Conservation (phyloP, 441 rosid species). For the Euphorbia schlechtendalii region DNA sequence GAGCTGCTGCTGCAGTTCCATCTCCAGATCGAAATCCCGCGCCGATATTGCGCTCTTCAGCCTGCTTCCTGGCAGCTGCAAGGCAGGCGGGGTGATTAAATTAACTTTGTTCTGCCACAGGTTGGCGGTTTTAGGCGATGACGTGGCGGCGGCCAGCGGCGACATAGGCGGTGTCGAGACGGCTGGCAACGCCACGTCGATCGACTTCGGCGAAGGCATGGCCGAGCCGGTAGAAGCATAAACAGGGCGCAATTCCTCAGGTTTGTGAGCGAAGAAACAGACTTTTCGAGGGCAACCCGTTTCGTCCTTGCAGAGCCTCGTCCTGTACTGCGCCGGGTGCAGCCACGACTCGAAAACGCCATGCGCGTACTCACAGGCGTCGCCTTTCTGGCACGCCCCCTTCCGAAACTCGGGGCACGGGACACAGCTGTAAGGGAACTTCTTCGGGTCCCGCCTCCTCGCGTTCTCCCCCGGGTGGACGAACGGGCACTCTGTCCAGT, state of each 20-base stretch:
- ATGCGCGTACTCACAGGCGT: conserved; percentile 66
- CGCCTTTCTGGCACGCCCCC: conserved; percentile 55
- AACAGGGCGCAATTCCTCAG: conserved; percentile 49
- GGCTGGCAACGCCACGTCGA: no score
- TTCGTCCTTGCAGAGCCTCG: conserved; percentile 69
- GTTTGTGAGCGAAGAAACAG: conserved; percentile 65
- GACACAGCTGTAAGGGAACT: conserved; percentile 57
- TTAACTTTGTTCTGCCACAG: conserved; percentile 73
- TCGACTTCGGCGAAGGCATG: conserved; percentile 24
- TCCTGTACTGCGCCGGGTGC: conserved; percentile 76
- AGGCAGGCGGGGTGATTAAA: conserved; percentile 58
- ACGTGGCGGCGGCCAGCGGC: conserved; percentile 53
- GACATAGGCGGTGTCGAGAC: conserved; percentile 39
- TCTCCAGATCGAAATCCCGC: conserved; percentile 62
- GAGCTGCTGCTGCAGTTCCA: no score
- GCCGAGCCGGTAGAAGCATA: conserved; percentile 27
- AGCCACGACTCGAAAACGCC: conserved; percentile 85
- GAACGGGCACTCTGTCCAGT: conserved; percentile 83
- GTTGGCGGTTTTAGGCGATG: conserved; percentile 49
- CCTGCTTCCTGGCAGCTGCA: conserved; percentile 82
- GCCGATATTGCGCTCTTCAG: conserved; percentile 65
- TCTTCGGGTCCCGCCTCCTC: conserved; percentile 69
- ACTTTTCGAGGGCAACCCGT: conserved; percentile 49
- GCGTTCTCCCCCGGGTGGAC: conserved; percentile 87
- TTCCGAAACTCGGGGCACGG: conserved; percentile 65